Evolutionary conservation across 495 filamentous ascomycete species (phyloP).

Genomic region (Annulohypoxylon stygium): DNA sequence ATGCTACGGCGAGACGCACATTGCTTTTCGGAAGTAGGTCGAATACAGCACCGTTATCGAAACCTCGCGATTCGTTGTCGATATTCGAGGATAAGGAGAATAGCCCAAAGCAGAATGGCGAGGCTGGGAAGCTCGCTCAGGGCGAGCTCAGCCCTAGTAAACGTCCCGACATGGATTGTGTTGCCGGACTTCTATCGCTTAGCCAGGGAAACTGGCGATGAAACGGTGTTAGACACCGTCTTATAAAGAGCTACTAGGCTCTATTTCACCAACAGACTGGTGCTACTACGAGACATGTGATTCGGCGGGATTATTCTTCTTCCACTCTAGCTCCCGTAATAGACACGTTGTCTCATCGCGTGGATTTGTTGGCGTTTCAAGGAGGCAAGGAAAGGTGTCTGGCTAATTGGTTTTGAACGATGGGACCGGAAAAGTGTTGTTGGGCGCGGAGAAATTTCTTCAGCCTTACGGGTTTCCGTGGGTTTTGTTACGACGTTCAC

Average conservation of each 20-base stretch:
- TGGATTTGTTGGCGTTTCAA: conserved; percentile 19
- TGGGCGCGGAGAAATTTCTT: neutral
- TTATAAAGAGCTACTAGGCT: neutral
- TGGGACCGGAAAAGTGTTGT: conserved; percentile 10
- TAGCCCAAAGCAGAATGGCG: conserved; percentile 38
- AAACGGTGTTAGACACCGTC: conserved; percentile 22
- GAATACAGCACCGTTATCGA: conserved; percentile 51
- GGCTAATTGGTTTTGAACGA: conserved; percentile 16
- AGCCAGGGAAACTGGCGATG: conserved; percentile 70
- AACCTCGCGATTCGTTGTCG: conserved; percentile 43
- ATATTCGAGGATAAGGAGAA: conserved; percentile 59
- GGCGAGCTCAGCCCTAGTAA: conserved; percentile 70
- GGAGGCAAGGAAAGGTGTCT: conserved; percentile 16
- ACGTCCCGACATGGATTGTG: conserved; percentile 78
- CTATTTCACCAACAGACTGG: neutral
- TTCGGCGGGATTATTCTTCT: neutral
- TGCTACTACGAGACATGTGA: conserved; percentile 1
- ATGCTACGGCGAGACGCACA: conserved; percentile 35
- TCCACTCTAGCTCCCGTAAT: neutral
- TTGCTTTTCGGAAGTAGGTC: conserved; percentile 49
- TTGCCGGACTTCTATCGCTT: conserved; percentile 81
- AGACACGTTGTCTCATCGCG: neutral
- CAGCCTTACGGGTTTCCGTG: neutral
- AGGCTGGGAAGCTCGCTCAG: conserved; percentile 78
- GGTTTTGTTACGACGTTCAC: neutral